These are phyloP conservation scores for Vitis hybrid DNA, from an alignment of 177 flowering plant species.

Conservation along the genomic window DNA sequence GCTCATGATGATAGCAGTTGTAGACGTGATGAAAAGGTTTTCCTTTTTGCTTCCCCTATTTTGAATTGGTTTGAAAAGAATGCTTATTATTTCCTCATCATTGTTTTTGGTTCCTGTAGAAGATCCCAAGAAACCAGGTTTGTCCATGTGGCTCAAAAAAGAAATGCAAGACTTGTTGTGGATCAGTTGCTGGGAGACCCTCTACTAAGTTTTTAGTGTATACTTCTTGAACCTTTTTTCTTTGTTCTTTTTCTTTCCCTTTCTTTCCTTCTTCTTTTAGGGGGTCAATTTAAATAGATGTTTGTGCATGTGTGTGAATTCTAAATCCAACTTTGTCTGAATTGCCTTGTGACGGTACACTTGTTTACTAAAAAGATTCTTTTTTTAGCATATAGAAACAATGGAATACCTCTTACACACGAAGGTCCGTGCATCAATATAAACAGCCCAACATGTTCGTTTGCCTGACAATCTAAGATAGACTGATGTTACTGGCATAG, in stretches of 20 bases:
- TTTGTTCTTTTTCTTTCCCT: not conserved
- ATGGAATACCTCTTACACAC: too few relatives aligned
- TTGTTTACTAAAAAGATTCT: too few relatives aligned
- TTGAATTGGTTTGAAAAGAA: not conserved
- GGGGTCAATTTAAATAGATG: too few relatives aligned
- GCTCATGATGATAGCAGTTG: conserved; percentile 20
- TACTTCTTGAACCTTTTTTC: conserved; percentile 13
- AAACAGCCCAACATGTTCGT: too few relatives aligned
- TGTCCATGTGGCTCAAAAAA: conserved; percentile 94
- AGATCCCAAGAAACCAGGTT: conserved; percentile 62
- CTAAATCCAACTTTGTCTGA: too few relatives aligned
- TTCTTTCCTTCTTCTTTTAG: not conserved
- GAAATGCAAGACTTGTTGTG: conserved; percentile 88
- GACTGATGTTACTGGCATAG: too few relatives aligned
- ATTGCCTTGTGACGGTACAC: too few relatives aligned
- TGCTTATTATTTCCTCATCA: not conserved
- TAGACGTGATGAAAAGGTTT: conserved; percentile 44
- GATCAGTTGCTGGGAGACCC: conserved; percentile 46
- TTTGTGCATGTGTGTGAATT: too few relatives aligned
- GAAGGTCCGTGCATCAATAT: too few relatives aligned
- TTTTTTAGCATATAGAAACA: too few relatives aligned
- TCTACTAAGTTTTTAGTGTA: conserved; percentile 47
- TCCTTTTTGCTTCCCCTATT: not conserved
- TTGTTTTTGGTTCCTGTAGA: conserved; percentile 35
- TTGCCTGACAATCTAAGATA: too few relatives aligned